Evolutionary conservation across 2,329 filamentous ascomycete species (phyloP).

Genomic region (Incumbomyces lentus): DNA sequence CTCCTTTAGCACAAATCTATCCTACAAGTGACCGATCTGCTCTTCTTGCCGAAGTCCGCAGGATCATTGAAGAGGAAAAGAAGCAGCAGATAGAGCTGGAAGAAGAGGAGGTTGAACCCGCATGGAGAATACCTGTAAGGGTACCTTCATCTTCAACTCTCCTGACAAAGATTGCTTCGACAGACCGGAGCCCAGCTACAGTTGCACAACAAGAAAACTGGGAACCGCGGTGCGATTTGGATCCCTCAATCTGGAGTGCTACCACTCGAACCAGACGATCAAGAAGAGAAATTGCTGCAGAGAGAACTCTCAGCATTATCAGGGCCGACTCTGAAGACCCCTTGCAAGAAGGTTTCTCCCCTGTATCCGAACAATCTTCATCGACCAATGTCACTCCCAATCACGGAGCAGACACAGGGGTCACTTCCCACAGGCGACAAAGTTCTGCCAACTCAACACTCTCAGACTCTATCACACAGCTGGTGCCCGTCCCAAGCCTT

Average conservation of each 20-base stretch:
- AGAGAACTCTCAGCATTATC: not conserved
- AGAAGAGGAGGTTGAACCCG: constrained; percentile 20
- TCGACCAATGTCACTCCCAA: not conserved
- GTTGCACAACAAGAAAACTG: not conserved
- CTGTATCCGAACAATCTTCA: not conserved
- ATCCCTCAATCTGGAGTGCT: not conserved
- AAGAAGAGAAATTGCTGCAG: not conserved
- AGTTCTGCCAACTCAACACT: too few species aligned
- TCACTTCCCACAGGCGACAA: too few species aligned
- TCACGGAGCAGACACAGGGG: too few species aligned
- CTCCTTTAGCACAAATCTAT: not conserved
- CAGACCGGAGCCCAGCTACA: not conserved
- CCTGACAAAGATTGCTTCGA: constrained; percentile 4
- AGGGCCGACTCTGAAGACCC: constrained; percentile 19
- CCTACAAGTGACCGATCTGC: constrained; percentile 9
- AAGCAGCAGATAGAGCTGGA: constrained; percentile 12
- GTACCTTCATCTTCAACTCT: not conserved
- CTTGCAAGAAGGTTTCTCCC: constrained; percentile 16
- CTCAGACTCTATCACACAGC: too few species aligned
- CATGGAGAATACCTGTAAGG: constrained; percentile 19
- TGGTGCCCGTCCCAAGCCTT: too few species aligned
- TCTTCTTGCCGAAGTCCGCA: constrained; percentile 10
- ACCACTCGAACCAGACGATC: not conserved
- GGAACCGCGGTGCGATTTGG: not conserved
- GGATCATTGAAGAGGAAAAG: constrained; percentile 14